Percentiles rank a stretch among this genome's conserved stretches.
phyloP scores from a whole-genome alignment of 176 grass and related monocot genomes.

The Melocanna baccifera region DNA sequence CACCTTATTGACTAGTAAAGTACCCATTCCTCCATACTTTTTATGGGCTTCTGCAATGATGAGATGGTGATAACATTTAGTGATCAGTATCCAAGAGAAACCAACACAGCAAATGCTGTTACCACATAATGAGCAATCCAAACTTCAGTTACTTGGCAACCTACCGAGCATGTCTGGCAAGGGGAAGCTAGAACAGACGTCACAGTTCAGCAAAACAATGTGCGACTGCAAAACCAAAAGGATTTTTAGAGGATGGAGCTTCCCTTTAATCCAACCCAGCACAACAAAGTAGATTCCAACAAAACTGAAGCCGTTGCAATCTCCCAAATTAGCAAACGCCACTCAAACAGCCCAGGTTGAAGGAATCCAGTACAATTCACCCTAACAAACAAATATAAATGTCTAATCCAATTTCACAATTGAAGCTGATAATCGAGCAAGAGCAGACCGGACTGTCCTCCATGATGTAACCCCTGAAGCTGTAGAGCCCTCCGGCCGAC shows the following conservation, averaged over 20 bases:
- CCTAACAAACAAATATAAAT: neutral
- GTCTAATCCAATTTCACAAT: slow-evolving; percentile 3
- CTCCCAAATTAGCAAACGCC: neutral
- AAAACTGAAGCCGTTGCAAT: neutral
- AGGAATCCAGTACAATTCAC: neutral
- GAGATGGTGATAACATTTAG: slow-evolving; percentile 25
- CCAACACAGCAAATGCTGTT: neutral
- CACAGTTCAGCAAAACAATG: slow-evolving; percentile 98
- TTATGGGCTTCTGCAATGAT: slow-evolving; percentile 88
- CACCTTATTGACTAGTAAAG: slow-evolving; percentile 94
- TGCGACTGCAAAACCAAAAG: slow-evolving; percentile 63
- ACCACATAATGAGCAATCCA: neutral
- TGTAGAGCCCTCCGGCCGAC: slow-evolving; percentile 95
- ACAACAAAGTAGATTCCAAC: neutral
- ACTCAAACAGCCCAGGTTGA: neutral
- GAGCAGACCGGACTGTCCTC: slow-evolving; percentile 74
- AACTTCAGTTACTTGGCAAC: slow-evolving; percentile 29
- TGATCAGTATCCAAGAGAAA: slow-evolving; percentile 7
- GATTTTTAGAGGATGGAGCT: neutral
- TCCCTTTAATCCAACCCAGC: neutral
- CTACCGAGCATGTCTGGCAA: slow-evolving; percentile 90
- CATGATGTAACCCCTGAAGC: slow-evolving; percentile 93
- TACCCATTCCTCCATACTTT: slow-evolving; percentile 92
- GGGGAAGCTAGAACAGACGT: slow-evolving; percentile 97
- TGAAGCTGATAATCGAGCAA: neutral